phyloP scores from a whole-genome alignment of 1,139 yeast species.

The Blastobotrys proliferans region DNA sequence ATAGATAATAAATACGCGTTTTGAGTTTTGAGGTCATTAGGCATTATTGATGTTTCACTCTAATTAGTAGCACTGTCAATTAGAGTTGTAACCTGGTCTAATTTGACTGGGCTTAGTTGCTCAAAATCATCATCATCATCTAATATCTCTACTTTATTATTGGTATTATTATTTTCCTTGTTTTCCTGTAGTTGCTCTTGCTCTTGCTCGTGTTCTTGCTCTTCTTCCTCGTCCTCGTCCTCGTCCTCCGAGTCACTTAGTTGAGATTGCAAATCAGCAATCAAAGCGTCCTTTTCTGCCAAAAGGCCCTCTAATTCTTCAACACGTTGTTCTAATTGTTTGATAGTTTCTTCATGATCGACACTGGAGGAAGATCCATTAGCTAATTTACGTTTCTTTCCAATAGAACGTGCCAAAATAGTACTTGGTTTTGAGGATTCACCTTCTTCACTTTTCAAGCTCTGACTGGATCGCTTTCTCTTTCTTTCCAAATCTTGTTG shows the following conservation, averaged over 20 bases:
- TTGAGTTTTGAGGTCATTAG: too few relatives aligned
- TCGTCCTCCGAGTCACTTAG: constrained; percentile 4
- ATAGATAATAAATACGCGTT: too few relatives aligned
- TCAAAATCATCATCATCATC: constrained; percentile 12
- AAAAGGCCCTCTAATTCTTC: constrained; percentile 15
- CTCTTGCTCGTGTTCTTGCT: constrained; percentile 10
- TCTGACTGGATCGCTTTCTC: constrained; percentile 10
- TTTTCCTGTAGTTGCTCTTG: constrained; percentile 9
- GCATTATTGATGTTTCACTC: too few relatives aligned
- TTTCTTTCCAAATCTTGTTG: constrained; percentile 13
- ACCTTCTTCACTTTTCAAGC: neutral
- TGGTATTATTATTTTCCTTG: neutral
- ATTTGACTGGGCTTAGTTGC: constrained; percentile 16
- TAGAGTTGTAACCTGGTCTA: too few relatives aligned
- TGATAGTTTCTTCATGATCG: constrained; percentile 10
- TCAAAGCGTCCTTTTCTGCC: constrained; percentile 14
- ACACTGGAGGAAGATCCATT: constrained; percentile 1
- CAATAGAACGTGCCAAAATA: constrained; percentile 2
- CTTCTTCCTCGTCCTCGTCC: constrained; percentile 7
- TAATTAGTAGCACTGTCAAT: too few relatives aligned
- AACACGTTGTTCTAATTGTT: constrained; percentile 14
- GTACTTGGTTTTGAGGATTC: constrained; percentile 1
- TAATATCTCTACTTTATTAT: neutral
- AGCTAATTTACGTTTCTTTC: constrained; percentile 13
- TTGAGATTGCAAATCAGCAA: constrained; percentile 9